Evolutionary conservation across 2,329 filamentous ascomycete genomes (phyloP).

Genomic region (Pseudopithomyces chartarum): DNA sequence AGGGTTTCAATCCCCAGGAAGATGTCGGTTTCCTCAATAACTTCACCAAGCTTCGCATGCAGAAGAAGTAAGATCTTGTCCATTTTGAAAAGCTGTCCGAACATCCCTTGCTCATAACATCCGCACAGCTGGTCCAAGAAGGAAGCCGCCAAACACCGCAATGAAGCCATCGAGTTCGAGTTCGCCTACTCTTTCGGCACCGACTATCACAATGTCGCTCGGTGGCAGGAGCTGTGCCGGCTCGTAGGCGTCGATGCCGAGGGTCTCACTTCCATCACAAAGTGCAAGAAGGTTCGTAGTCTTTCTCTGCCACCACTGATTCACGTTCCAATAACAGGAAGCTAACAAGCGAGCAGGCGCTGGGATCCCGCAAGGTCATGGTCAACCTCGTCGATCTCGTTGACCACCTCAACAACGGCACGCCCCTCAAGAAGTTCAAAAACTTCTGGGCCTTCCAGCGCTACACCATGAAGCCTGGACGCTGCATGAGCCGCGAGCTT

Average conservation of each 20-base stretch:
- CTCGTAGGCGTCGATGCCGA: slow-evolving; percentile 7
- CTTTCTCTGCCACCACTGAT: too few species aligned
- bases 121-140: slow-evolving; percentile 11
- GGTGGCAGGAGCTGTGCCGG: slow-evolving; percentile 17
- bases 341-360: slow-evolving; percentile 4
- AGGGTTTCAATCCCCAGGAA: slow-evolving; percentile 3
- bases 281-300: slow-evolving; percentile 17
- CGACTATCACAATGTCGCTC: background rate
- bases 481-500: background rate
- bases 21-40: slow-evolving; percentile 12
- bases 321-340: background rate
- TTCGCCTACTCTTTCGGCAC: slow-evolving; percentile 14
- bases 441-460: slow-evolving; percentile 11
- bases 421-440: slow-evolving; percentile 18
- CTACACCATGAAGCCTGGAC: slow-evolving; percentile 14
- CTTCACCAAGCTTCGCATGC: slow-evolving; percentile 17
- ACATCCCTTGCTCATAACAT: background rate
- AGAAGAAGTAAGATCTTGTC: background rate
- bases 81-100: too few species aligned
- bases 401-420: slow-evolving; percentile 19
- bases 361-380: slow-evolving; percentile 14
- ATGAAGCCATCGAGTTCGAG: slow-evolving; percentile 12
- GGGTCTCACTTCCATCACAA: slow-evolving; percentile 4
- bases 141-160: background rate
- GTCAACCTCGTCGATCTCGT: slow-evolving; percentile 29